Evolutionary conservation across 345 rosid genomes (phyloP), one percentile per base, ranked within the genome.

Genomic region (Hibiscus syriacus): DNA sequence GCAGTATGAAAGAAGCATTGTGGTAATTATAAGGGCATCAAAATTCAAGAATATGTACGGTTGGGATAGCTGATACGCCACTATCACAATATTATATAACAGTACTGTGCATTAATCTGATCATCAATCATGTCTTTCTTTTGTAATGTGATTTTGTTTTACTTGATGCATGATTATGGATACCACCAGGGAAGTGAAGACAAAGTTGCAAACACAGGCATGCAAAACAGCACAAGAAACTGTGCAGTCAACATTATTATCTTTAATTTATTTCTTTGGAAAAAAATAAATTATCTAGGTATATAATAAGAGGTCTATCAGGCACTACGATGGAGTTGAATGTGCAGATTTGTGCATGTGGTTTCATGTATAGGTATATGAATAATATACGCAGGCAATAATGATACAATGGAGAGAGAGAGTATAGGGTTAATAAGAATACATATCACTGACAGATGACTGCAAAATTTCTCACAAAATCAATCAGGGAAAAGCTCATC

Each of bases 131-230:
- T n/a, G 50, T 39, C 17, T 61, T 38, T 61, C 66, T 61, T 61
- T 49, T 60, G 65, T 61, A 61, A 61, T 61, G 66, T 30, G 50
- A 22, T 38, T 20, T 61, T 61, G 66, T 61, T 61, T 61, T 61
- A 61, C 66, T 61, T 39, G 19, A n/a, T n/a, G n/a, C n/a, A 38
- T 61, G 50, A 22, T 61, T 61, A n/a, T 38, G 66, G 64, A 60
- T 60, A 38, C 65, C 65, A 60, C 29, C 65, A 20, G 30, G 49
- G 49, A 61, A 38, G 66, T 62, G 50, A 62, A 62, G 55, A 46
- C 67, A 64, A 64, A 45, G 6, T 41, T 64, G 67, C 67, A 45
- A 54, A 45, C 38, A 64, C 53, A 64, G 38, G 38, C 67, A 43
- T 43, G 67, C 67, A 61, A n/a, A 60, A 61, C 66, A 12, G 25